Evolutionary conservation across 2,329 filamentous ascomycete genomes (phyloP), one percentile per base, ranked within the genome.

Genomic region (Fusarium heterosporum): DNA sequence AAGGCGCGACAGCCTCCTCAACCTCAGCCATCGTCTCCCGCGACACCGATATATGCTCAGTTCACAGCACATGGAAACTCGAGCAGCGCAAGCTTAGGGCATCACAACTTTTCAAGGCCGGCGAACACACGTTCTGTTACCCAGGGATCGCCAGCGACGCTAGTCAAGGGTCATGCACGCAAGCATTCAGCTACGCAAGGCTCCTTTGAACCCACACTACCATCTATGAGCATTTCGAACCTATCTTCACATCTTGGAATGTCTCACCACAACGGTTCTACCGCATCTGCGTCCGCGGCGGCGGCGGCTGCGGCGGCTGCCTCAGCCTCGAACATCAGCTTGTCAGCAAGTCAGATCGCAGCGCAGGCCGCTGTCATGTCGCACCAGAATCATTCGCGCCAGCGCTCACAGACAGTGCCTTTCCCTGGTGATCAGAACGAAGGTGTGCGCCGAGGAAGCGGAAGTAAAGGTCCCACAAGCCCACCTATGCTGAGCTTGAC

Each of bases 351-450:
- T 77, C 90, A 93, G 76, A 93, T 93, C 66, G 92, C 92, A 38
- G 91, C 91, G 17, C 91, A 93, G 78, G 89, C 91, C 11, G 92
- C 92, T 55, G 88, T 91, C 73, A 88, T 92, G 80, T 86, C 87
- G 32, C 86, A 89, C 72, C 83, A 86, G 72, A 81, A 82, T 41
- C 76, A 71, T 69, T 75, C 78, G 43, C 84, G 92, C 19, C 91
- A 93, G 75, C 86, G 91, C 51, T 93, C 91, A 14, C 89, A 92
- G 76, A 93, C 91, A 0, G 87, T 91, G 10, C 89, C 91, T 8
- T 84, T 86, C 17, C 86, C 80, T 2, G 80, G 80, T 22, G 80
- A 82, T 9, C 72, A 77, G n/a, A 77, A 80, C 46, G 83, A 86
- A 12, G 72, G 76, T 32, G 56, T 75, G 8, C 83, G 83, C 59